Conservation (phyloP, 495 filamentous ascomycete genomes). For the Zalerion maritima region DNA sequence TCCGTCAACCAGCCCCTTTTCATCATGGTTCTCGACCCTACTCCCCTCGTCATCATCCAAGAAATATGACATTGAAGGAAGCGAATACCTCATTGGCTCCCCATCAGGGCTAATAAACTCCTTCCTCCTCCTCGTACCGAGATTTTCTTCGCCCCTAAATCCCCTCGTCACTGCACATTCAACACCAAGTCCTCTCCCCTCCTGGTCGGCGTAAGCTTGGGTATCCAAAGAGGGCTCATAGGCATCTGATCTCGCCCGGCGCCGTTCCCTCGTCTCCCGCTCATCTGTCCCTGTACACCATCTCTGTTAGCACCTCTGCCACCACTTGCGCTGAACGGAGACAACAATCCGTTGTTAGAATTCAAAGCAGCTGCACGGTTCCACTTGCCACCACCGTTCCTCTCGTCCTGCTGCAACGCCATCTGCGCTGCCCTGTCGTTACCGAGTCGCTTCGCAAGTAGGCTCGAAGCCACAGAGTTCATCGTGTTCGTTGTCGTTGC, state of each 20-base stretch:
- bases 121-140: too few relatives aligned
- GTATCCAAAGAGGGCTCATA: conserved; percentile 34
- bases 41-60: too few relatives aligned
- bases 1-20: too few relatives aligned
- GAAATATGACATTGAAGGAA: too few relatives aligned
- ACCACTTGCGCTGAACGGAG: conserved; percentile 10
- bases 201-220: conserved; percentile 32
- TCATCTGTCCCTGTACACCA: not conserved
- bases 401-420: conserved; percentile 13
- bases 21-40: too few relatives aligned
- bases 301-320: conserved; percentile 7
- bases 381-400: conserved; percentile 8
- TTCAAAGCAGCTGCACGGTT: conserved; percentile 8
- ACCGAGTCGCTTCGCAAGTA: conserved; percentile 35
- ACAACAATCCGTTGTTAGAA: conserved; percentile 8
- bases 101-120: too few relatives aligned
- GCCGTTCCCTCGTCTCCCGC: conserved; percentile 3
- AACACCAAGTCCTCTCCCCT: conserved; percentile 30
- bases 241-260: conserved; percentile 14
- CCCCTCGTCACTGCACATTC: conserved; percentile 21
- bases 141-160: too few relatives aligned
- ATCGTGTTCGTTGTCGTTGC: conserved; percentile 3
- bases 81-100: too few relatives aligned
- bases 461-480: conserved; percentile 15
- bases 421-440: conserved; percentile 29